These are phyloP conservation scores for Rhizopus arrhizus DNA, from an alignment of 371 early-diverging fungal species.

Conservation along the genomic window DNA sequence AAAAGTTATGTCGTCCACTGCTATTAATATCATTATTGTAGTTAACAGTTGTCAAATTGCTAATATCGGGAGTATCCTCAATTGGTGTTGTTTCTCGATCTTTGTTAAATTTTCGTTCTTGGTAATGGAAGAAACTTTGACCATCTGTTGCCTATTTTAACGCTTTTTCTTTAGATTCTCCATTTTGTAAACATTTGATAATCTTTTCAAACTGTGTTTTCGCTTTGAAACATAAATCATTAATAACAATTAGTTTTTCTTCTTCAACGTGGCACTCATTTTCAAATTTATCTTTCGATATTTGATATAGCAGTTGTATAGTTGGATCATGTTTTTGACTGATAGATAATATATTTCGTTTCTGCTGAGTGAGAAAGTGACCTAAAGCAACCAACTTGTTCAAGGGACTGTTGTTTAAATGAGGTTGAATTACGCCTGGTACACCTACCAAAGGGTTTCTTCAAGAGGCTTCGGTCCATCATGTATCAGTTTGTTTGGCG, in stretches of 20 bases:
- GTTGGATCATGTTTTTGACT: slow-evolving; percentile 19
- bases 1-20: neutral
- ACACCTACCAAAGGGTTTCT: too few relatives aligned
- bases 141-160: slow-evolving; percentile 1
- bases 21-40: neutral
- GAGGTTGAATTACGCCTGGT: slow-evolving; percentile 17
- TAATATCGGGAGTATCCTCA: slow-evolving; percentile 5
- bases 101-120: slow-evolving; percentile 3
- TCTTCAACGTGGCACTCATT: slow-evolving; percentile 24
- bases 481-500: too few relatives aligned
- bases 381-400: slow-evolving; percentile 17
- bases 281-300: slow-evolving; percentile 23
- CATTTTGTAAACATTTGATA: slow-evolving; percentile 12
- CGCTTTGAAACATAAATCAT: slow-evolving; percentile 24
- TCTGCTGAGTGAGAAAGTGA: slow-evolving; percentile 22
- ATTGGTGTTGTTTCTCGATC: slow-evolving; percentile 2
- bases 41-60: neutral
- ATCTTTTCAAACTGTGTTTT: slow-evolving; percentile 18
- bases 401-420: slow-evolving; percentile 14
- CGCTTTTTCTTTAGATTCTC: slow-evolving; percentile 4
- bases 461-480: too few relatives aligned
- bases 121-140: neutral
- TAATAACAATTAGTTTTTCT: slow-evolving; percentile 16
- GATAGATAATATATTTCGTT: slow-evolving; percentile 15
- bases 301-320: slow-evolving; percentile 17